A percentile compares a stretch with the other conserved stretches of the same genome.
Conservation (phyloP, 2,329 filamentous ascomycete genomes). For the Colletotrichum caudatum region DNA sequence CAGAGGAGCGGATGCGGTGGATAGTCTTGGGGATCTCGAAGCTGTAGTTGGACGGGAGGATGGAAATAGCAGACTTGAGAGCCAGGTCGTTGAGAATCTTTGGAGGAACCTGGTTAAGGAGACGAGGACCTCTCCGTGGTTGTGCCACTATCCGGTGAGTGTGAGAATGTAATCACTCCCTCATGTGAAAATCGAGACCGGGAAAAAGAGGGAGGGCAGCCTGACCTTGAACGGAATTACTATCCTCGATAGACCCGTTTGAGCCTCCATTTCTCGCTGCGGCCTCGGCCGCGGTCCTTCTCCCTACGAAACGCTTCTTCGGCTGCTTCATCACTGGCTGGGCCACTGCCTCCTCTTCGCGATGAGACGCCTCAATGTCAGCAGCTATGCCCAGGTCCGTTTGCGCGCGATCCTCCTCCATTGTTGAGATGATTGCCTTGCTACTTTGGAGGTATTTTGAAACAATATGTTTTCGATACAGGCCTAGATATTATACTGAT, state of each 20-base stretch:
- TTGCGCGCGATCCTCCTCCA: slow-evolving; percentile 82
- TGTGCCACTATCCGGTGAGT: slow-evolving; percentile 68
- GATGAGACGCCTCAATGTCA: slow-evolving; percentile 67
- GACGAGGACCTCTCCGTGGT: slow-evolving; percentile 78
- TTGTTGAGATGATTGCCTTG: slow-evolving; percentile 49
- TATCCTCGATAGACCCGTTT: slow-evolving; percentile 63
- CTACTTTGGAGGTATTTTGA: background rate
- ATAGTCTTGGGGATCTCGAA: slow-evolving; percentile 99
- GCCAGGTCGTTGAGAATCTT: slow-evolving; percentile 87
- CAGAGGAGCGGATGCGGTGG: slow-evolving; percentile 85
- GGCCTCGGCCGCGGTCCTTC: slow-evolving; percentile 74
- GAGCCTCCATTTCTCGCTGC: slow-evolving; percentile 55
- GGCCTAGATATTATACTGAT: background rate
- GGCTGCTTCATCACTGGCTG: slow-evolving; percentile 73
- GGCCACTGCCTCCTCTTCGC: slow-evolving; percentile 51
- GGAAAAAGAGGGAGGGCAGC: background rate
- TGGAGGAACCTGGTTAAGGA: slow-evolving; percentile 90
- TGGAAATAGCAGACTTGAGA: slow-evolving; percentile 86
- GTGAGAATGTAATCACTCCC: slow-evolving; percentile 5
- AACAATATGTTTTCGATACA: background rate
- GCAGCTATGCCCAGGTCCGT: slow-evolving; percentile 78
- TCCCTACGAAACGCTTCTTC: slow-evolving; percentile 91
- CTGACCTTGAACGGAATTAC: slow-evolving; percentile 69
- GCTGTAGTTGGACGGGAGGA: slow-evolving; percentile 95
- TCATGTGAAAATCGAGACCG: background rate